Conservation (phyloP, 768 basidiomycete species). For the Pleurotus citrinopileatus region DNA sequence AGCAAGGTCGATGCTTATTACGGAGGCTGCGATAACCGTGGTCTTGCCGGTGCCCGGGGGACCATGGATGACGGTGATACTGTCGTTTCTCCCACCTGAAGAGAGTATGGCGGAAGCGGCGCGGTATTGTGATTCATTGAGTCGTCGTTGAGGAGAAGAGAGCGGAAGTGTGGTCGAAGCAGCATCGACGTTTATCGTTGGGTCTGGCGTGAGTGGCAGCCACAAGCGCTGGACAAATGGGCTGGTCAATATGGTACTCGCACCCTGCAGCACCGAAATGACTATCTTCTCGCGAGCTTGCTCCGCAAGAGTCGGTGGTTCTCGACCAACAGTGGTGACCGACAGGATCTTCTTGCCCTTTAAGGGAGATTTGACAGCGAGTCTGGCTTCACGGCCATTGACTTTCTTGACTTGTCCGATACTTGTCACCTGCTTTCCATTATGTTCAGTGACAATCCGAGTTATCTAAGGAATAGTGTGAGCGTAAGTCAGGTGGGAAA, state of each 20-base stretch:
- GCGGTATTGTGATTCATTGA: slow-evolving; percentile 34
- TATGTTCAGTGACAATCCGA: slow-evolving; percentile 17
- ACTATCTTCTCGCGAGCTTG: slow-evolving; percentile 21
- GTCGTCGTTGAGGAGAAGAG: slow-evolving; percentile 17
- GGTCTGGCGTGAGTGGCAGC: slow-evolving; percentile 17
- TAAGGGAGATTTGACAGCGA: slow-evolving; percentile 24
- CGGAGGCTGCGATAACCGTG: slow-evolving; percentile 53
- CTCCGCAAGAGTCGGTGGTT: slow-evolving; percentile 48
- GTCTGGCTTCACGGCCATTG: slow-evolving; percentile 34
- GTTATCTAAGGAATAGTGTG: slow-evolving; percentile 16
- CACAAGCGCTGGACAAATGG: slow-evolving; percentile 36
- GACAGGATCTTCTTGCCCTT: slow-evolving; percentile 25
- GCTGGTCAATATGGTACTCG: slow-evolving; percentile 22
- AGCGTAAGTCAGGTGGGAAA: neutral
- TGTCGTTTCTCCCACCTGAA: slow-evolving; percentile 24
- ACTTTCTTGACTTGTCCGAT: slow-evolving; percentile 25
- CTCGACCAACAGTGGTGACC: slow-evolving; percentile 46
- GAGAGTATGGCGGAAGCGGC: slow-evolving; percentile 31
- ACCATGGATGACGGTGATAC: slow-evolving; percentile 39
- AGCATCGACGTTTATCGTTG: neutral
- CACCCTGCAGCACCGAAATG: slow-evolving; percentile 24
- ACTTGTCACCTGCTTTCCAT: slow-evolving; percentile 11
- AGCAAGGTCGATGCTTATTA: slow-evolving; percentile 23
- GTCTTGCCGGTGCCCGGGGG: slow-evolving; percentile 69
- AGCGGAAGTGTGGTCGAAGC: slow-evolving; percentile 9